phyloP scores from a whole-genome alignment of 768 basidiomycete species.

The Hysterangium stoloniferum region DNA sequence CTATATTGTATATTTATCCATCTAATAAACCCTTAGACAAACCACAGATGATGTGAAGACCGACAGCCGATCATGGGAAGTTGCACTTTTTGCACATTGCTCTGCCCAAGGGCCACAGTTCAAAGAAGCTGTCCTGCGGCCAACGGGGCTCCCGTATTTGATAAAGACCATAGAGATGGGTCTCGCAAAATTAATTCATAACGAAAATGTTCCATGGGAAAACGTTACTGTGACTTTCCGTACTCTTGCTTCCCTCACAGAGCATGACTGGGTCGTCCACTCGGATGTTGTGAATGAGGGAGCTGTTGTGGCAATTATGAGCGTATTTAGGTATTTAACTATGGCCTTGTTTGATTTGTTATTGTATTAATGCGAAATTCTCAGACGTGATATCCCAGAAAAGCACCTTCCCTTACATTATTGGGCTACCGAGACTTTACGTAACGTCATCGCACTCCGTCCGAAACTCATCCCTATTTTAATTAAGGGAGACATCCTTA shows the following conservation, averaged over 20 bases:
- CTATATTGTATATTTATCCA: not conserved
- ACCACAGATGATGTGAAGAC: not conserved
- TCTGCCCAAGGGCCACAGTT: not conserved
- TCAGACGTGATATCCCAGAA: constrained; percentile 1
- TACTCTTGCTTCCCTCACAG: not conserved
- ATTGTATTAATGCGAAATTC: not conserved
- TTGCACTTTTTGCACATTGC: constrained; percentile 8
- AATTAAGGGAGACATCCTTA: not conserved
- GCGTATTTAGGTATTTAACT: not conserved
- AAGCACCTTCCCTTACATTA: constrained; percentile 2
- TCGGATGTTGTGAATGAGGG: not conserved
- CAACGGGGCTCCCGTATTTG: not conserved
- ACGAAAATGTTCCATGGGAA: not conserved
- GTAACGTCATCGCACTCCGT: constrained; percentile 1
- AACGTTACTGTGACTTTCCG: not conserved
- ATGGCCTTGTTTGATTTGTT: not conserved
- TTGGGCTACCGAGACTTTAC: constrained; percentile 4
- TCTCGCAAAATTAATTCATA: not conserved
- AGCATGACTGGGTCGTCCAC: constrained; percentile 2
- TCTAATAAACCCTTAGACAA: not conserved
- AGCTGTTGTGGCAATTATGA: not conserved
- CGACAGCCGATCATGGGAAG: constrained; percentile 6
- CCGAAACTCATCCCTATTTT: not conserved
- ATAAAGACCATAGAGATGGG: not conserved
- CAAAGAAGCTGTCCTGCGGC: not conserved